Percentiles rank a stretch among this genome's conserved stretches.
phyloP scores from a whole-genome alignment of 2,329 filamentous ascomycete genomes.

The Monosporascus cannonballus region DNA sequence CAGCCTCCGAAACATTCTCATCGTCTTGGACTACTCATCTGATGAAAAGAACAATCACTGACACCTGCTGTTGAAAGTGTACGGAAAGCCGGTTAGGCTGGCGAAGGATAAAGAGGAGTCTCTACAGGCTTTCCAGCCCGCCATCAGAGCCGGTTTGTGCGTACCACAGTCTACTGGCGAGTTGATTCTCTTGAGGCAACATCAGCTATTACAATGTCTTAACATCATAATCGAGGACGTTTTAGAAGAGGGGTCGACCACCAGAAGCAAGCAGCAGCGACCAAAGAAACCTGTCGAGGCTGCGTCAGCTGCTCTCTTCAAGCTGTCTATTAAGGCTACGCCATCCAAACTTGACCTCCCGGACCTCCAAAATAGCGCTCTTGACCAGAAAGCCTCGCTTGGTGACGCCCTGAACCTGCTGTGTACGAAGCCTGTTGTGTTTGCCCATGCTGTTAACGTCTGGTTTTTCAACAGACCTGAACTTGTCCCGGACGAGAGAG shows the following conservation, averaged over 20 bases:
- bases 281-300: conserved; percentile 26
- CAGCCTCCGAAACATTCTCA: too few species aligned
- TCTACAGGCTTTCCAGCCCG: conserved; percentile 15
- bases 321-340: conserved; percentile 22
- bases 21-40: too few species aligned
- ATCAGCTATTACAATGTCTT: conserved; percentile 29
- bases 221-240: conserved; percentile 38
- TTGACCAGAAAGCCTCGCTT: conserved; percentile 27
- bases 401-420: conserved; percentile 31
- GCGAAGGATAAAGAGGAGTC: conserved; percentile 13
- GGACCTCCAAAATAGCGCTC: conserved; percentile 23
- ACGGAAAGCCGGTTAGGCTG: conserved; percentile 30
- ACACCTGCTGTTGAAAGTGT: conserved; percentile 9
- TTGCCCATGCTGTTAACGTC: conserved; percentile 28
- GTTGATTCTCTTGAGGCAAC: conserved; percentile 35
- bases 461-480: conserved; percentile 35
- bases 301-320: conserved; percentile 24
- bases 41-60: too few species aligned
- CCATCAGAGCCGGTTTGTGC: conserved; percentile 15
- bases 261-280: conserved; percentile 15
- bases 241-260: conserved; percentile 30
- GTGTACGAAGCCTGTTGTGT: conserved; percentile 24
- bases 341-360: conserved; percentile 24
- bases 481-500: conserved; percentile 38
- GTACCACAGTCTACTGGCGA: conserved; percentile 25